Conservation (phyloP, 2,329 filamentous ascomycete species). For the Aspergillus piperis region DNA sequence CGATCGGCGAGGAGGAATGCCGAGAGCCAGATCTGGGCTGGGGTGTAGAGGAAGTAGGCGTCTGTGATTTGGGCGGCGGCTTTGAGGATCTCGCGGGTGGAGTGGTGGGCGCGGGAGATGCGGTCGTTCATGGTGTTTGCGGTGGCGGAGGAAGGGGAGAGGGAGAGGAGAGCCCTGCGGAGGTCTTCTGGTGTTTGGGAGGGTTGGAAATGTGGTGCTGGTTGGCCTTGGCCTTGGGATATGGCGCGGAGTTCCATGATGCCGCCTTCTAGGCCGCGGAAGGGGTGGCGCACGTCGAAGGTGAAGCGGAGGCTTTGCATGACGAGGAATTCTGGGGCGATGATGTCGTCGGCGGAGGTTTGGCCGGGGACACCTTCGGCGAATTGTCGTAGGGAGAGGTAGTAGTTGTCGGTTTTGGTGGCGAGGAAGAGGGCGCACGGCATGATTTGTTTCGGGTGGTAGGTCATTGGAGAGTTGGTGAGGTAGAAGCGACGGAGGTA, state of each 20-base stretch:
- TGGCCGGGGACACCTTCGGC: conserved; percentile 69
- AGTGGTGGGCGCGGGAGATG: conserved; percentile 66
- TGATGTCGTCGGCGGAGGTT: conserved; percentile 75
- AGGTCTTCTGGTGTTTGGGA: conserved; percentile 35
- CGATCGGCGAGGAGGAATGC: conserved; percentile 73
- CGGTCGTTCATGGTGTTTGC: conserved; percentile 45
- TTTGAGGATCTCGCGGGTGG: conserved; percentile 72
- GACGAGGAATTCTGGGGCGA: conserved; percentile 88
- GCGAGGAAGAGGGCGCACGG: conserved; percentile 91
- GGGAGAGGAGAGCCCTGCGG: conserved; percentile 33
- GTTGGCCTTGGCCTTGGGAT: conserved; percentile 58
- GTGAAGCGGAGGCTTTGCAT: conserved; percentile 91
- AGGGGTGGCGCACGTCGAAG: conserved; percentile 89
- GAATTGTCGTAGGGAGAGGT: conserved; percentile 68
- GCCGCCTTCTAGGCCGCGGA: conserved; percentile 80
- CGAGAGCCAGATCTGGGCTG: conserved; percentile 88
- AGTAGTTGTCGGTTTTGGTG: conserved; percentile 86
- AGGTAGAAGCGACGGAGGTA: conserved; percentile 95
- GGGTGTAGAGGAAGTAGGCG: conserved; percentile 95
- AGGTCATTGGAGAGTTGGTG: conserved; percentile 94
- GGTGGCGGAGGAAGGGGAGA: conserved; percentile 23
- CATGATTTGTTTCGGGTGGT: conserved; percentile 85
- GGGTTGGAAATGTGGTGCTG: conserved; percentile 29
- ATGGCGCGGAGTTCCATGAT: conserved; percentile 77
- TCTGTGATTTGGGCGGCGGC: conserved; percentile 84